Evolutionary conservation across 164 flowering plant genomes (phyloP).

Genomic region (Chloranthus sessilifolius): DNA sequence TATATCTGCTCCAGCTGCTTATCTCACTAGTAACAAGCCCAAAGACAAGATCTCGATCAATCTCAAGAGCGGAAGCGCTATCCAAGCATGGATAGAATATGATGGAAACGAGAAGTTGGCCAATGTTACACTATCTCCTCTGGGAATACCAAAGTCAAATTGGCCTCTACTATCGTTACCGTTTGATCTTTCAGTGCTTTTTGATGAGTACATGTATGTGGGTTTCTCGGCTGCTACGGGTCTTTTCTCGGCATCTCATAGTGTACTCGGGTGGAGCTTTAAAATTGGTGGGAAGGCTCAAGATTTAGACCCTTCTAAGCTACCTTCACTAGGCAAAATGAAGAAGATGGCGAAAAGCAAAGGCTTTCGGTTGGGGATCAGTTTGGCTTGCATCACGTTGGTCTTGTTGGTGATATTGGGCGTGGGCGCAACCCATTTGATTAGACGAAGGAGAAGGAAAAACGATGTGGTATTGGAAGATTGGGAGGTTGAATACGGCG

Average conservation of each 20-base stretch:
- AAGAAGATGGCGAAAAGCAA: slow-evolving; percentile 8
- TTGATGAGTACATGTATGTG: slow-evolving; percentile 30
- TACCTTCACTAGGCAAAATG: slow-evolving; percentile 16
- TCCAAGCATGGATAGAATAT: slow-evolving; percentile 50
- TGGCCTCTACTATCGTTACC: slow-evolving; percentile 24
- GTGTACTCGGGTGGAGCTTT: slow-evolving; percentile 53
- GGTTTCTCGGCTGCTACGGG: slow-evolving; percentile 58
- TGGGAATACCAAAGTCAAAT: slow-evolving; percentile 11
- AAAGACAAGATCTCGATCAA: not conserved
- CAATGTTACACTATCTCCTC: slow-evolving; percentile 37
- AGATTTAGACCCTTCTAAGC: slow-evolving; percentile 25
- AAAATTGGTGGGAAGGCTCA: slow-evolving; percentile 21
- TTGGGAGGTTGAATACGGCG: slow-evolving; percentile 51
- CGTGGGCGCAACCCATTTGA: not conserved
- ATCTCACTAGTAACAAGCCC: slow-evolving; percentile 11
- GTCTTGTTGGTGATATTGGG: slow-evolving; percentile 15
- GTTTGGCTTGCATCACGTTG: slow-evolving; percentile 10
- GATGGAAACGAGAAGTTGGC: slow-evolving; percentile 14
- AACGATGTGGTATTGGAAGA: slow-evolving; percentile 31
- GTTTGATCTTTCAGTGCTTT: slow-evolving; percentile 17
- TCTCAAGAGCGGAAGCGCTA: slow-evolving; percentile 17
- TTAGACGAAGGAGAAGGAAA: slow-evolving; percentile 1
- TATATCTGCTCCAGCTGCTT: slow-evolving; percentile 20
- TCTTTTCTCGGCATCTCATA: slow-evolving; percentile 29
- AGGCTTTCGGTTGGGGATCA: slow-evolving; percentile 8